Evolutionary conservation across 331 rosid species (phyloP).

Genomic region (Saraca asoca): DNA sequence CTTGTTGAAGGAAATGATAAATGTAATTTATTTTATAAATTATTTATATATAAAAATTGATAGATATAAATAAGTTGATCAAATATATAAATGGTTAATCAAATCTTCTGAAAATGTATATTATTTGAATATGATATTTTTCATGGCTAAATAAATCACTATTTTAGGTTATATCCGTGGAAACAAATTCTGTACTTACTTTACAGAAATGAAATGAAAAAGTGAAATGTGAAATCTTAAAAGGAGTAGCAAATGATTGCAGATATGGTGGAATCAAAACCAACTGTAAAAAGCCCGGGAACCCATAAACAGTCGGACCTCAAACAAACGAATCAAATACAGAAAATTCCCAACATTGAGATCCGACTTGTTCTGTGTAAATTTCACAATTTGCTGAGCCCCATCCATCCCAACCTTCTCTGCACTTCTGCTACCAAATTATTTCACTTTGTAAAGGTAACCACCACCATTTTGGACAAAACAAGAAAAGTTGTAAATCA

Average conservation of each 20-base stretch:
- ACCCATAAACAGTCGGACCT: conserved; percentile 38
- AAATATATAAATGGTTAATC: too few species aligned
- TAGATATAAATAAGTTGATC: too few species aligned
- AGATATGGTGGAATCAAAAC: conserved; percentile 2
- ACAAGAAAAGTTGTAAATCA: conserved; percentile 28
- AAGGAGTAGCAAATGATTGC: conserved; percentile 32
- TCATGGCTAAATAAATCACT: too few species aligned
- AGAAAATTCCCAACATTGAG: conserved; percentile 34
- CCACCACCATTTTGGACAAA: conserved; percentile 36
- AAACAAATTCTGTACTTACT: not conserved
- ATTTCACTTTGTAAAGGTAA: conserved; percentile 41
- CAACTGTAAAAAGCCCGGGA: conserved; percentile 42
- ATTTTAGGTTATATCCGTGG: not conserved
- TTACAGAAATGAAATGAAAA: conserved; percentile 15
- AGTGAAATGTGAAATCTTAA: conserved; percentile 19
- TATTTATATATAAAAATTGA: too few species aligned
- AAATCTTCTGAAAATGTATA: too few species aligned
- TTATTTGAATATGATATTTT: too few species aligned
- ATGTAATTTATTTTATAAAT: not conserved
- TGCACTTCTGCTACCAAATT: conserved; percentile 32
- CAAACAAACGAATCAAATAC: conserved; percentile 40
- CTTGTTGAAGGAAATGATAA: not conserved
- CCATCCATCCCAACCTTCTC: conserved; percentile 21
- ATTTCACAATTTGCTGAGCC: not conserved
- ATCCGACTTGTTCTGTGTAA: conserved; percentile 41